Evolutionary conservation across 441 rosid species (phyloP), one percentile per base, ranked within the genome.

Genomic region (Corymbia calophylla): DNA sequence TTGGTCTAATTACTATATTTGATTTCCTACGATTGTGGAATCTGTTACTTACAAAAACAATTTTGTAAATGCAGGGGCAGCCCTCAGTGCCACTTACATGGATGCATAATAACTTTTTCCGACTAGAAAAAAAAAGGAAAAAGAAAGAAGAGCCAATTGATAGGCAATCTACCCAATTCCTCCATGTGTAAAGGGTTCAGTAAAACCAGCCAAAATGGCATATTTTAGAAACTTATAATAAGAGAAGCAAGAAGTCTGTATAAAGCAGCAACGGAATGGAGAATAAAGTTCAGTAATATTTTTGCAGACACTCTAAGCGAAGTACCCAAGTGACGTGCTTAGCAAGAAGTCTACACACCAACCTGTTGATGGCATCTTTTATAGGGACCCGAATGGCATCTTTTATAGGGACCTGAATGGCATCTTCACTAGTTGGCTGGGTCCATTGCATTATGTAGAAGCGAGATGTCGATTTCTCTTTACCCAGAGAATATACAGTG

Each of bases 371-470:
- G 29, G 88, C 91, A 90, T 94, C 95, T 89, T 90, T 91, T 6
- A 96, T 88, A 60, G 97, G 94, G 60, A 89, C 87, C 89, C 90
- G 89, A 70, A 89, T 88, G 89, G 89, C 73, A 90, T 94, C 95
- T 89, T 90, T 91, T 6, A 95, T 87, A 53, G 97, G 94, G 66
- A 89, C 87, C 90, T 92, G 89, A 66, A 89, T 88, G 87, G 89
- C 73, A 90, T 89, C 84, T 47, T 88, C 92, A 16, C 87, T 88
- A 44, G 91, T 88, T 86, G 92, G 64, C 89, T 93, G 91, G 85
- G 90, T 91, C 93, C 96, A 93, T 90, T 96, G 96, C 95, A 97
- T 93, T 89, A 97, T 95, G 92, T 96, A 98, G 92, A 98, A 95
- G 87, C 94, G 91, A 48, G 94, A 87, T 25, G 94, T 91, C 44